Evolutionary conservation across 2,329 filamentous ascomycete genomes (phyloP), one percentile per base, ranked within the genome.

Genomic region (Xylariaceae sp.): DNA sequence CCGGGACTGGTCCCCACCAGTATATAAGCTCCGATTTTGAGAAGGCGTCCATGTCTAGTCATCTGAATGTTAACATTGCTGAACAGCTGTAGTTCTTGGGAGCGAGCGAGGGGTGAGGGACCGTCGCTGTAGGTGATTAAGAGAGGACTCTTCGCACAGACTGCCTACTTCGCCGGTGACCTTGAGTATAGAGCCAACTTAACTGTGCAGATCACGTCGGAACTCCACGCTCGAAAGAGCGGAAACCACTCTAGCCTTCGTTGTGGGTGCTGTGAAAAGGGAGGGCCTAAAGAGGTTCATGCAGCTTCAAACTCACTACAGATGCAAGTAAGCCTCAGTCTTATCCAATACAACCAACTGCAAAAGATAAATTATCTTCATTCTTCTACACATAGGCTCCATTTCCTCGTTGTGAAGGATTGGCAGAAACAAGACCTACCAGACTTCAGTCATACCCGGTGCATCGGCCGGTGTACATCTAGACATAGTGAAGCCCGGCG

Each of bases 1-100:
- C 44, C 23, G 46, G 37, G 8, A 49, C 6, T 21, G 63, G 58
- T 7, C 64, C 58, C 69, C 69, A 71, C 68, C 68, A 72, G 61
- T 68, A 70, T 6, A 60, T 65, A 58, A 67, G 67, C 12, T 64
- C 59, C 24, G 67, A 57, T 41, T 47, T 43, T 9, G 41, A 41
- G 64, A 70, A 72, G 23, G 69, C 69, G 11, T 59, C 56, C 48
- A 67, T 63, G 53, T 68, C 67, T 69, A 23, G 31, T 34, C 19
- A 26, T 28, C 6, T 31, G 12, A 16, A 29, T 23, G 37, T 56
- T 36, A 56, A 34, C 12, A 16, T n/a, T 31, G n/a, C 5, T 24
- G 4, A 2, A 16, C 16, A 19, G 7, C 16, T 6, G n/a, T 29
- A 11, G 24, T n/a, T n/a, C 6, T 14, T 39, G 16, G 34, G 17